Base-by-base conservation (phyloP, 257 asterid genomes). In the Solanum arcanum region DNA sequence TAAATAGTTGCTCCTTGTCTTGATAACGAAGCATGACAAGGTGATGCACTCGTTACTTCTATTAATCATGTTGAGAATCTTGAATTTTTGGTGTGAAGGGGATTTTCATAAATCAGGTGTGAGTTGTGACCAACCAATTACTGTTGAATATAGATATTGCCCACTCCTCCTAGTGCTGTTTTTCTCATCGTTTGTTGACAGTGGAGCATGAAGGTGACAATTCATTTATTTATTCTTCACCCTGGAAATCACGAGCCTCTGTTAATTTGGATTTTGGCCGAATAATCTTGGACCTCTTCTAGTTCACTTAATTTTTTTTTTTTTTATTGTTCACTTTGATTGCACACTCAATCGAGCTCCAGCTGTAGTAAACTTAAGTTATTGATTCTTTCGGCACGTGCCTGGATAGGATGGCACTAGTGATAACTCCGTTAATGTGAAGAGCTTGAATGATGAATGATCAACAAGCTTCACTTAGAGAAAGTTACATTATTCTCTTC, bases 21-120 rank as follows among this genome's bases (percentile, higher is more conserved):
- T 90, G 90, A 80, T 90, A 20, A 90, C 90, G 68, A 90, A 81
- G 86, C 92, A 90, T 15, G 89, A 92, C 44, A 88, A 42, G 90
- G 90, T 90, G 44, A 88, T 77, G 25, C 62, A 6, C 9, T 27
- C 62, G 46, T 21, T 76, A 76, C 56, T 76, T 76, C 1, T 52
- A 23, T 76, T 44, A 44, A 7, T 78, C 41, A 44, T 21, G 41
- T 44, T 37, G 88, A 49, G 25, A 83, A 75, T 27, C 56, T 64
- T 81, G 60, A 4, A 20, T 42, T 27, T 41, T 7, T 68, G 15
- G 75, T n/a, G 56, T 23, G 11, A 42, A 39, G 59, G 46, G 13
- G 39, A 14, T 35, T 20, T 72, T 73, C 80, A 73, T 68, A 15
- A 70, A 70, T 73, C 46, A 35, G 29, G 80, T 33, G 35, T 33